Percentiles rank a stretch among this genome's conserved stretches.
Evolutionary conservation across 805 yeast genomes (phyloP).

Genomic region (Lipomyces spencermartinsiae): DNA sequence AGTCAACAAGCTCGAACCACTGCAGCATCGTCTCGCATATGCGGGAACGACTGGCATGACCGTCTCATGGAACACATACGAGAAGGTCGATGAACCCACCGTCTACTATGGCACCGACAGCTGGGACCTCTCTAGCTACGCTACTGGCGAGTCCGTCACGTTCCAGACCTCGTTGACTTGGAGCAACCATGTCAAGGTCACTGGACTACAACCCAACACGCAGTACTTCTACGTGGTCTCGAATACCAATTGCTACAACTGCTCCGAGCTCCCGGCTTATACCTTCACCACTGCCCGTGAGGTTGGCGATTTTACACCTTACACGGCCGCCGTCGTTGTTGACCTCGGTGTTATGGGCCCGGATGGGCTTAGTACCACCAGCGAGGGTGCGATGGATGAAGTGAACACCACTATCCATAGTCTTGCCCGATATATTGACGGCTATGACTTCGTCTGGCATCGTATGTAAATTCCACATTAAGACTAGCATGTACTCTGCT

Average conservation of each 20-base stretch:
- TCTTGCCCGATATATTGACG: slow-evolving; percentile 11
- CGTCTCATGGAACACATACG: slow-evolving; percentile 41
- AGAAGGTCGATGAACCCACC: slow-evolving; percentile 29
- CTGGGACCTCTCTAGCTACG: slow-evolving; percentile 16
- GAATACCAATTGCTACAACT: slow-evolving; percentile 19
- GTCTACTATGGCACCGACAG: slow-evolving; percentile 39
- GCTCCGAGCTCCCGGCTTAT: slow-evolving; percentile 10
- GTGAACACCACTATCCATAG: slow-evolving; percentile 18
- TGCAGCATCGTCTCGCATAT: slow-evolving; percentile 37
- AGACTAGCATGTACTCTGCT: not conserved
- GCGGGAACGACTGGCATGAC: slow-evolving; percentile 37
- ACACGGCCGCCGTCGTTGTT: slow-evolving; percentile 16
- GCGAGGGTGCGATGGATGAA: not conserved
- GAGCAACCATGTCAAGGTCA: slow-evolving; percentile 40
- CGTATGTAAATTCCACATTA: slow-evolving; percentile 9
- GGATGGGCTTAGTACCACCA: slow-evolving; percentile 1
- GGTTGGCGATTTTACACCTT: slow-evolving; percentile 27
- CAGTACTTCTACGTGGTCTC: slow-evolving; percentile 41
- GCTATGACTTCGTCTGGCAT: slow-evolving; percentile 15
- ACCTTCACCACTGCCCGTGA: slow-evolving; percentile 24
- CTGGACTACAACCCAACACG: slow-evolving; percentile 39
- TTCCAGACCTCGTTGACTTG: slow-evolving; percentile 39
- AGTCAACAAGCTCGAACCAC: slow-evolving; percentile 8
- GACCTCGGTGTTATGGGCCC: slow-evolving; percentile 27
- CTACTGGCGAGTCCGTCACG: slow-evolving; percentile 31